Evolutionary conservation across 2,329 filamentous ascomycete species (phyloP).

Genomic region (Fusarium dimerum): DNA sequence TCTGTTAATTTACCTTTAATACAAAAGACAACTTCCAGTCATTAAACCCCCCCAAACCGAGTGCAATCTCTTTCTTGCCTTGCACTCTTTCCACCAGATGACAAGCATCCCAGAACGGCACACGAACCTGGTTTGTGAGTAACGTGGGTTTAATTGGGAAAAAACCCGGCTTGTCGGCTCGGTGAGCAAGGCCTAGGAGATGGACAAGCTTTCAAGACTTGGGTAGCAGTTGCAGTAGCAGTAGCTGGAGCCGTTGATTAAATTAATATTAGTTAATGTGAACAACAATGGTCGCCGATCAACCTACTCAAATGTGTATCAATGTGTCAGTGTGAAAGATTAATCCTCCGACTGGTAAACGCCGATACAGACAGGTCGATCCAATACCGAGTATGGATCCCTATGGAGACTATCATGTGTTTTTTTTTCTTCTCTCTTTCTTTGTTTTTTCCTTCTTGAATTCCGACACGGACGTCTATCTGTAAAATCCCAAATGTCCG

Average conservation of each 20-base stretch:
- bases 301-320: too few relatives aligned
- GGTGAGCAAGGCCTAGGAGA: neutral
- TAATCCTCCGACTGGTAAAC: neutral
- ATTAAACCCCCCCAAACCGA: too few relatives aligned
- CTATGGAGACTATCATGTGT: too few relatives aligned
- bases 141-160: neutral
- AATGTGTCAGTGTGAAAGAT: neutral
- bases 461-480: conserved; percentile 5
- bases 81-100: neutral
- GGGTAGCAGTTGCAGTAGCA: too few relatives aligned
- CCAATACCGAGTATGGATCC: too few relatives aligned
- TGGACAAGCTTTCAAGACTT: neutral
- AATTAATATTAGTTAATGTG: too few relatives aligned
- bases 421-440: conserved; percentile 2
- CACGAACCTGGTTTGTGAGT: neutral
- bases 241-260: too few relatives aligned
- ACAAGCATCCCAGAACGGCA: neutral
- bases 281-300: too few relatives aligned
- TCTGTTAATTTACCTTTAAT: too few relatives aligned
- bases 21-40: too few relatives aligned
- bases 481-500: neutral
- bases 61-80: neutral
- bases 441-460: conserved; percentile 6
- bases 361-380: too few relatives aligned
- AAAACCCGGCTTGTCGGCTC: neutral